Base-by-base conservation (phyloP, 192 early-diverging fungal genomes). In the Globomyces pollinis-pini region DNA sequence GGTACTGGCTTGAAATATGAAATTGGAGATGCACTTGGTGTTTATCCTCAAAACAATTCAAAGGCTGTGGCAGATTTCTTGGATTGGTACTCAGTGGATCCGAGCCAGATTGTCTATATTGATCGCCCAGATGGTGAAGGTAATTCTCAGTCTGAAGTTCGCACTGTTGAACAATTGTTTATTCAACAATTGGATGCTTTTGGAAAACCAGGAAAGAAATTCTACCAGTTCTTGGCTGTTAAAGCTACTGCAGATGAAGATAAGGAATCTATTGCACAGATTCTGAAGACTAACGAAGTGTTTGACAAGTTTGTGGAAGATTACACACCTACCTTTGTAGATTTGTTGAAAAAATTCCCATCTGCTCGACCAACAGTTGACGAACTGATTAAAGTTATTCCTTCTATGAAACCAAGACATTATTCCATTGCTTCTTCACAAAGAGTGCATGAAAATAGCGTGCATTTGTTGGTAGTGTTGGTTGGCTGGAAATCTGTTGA, bases 341-440 rank as follows among this genome's bases (percentile, higher is more conserved):
- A 98, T 31, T 56, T 96, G 13, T 76, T 98, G 47, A 75, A 78
- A 26, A 88, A 88, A 72, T 96, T 94, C 71, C 72, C 84, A 11
- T 89, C 90, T 16, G 90, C 87, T 15, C 80, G 81, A 35, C 89
- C 89, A 24, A 63, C 81, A 28, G 65, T 91, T 41, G 74, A 82
- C 42, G 80, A 86, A 42, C 74, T 98, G 29, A 73, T 91, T 2
- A 70, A 68, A 36, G 65, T 88, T 57, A 80, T 98, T 53, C 77
- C 91, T 7, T 74, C 81, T 28, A 91, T 96, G 79, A 98, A 96
- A 70, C 91, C 94, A 38, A 86, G 94, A 60, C 91, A 93, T 65
- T 98, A 98, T 80, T 98, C 94, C n/a, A 98, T 98, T 62, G 88
- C 94, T 8, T 96, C 93, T 9, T 86, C 89, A 4, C 82, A 85